These are phyloP conservation scores for Trypanosoma lewisi DNA, from an alignment of 208 protist genomes.

Conservation along the genomic window DNA sequence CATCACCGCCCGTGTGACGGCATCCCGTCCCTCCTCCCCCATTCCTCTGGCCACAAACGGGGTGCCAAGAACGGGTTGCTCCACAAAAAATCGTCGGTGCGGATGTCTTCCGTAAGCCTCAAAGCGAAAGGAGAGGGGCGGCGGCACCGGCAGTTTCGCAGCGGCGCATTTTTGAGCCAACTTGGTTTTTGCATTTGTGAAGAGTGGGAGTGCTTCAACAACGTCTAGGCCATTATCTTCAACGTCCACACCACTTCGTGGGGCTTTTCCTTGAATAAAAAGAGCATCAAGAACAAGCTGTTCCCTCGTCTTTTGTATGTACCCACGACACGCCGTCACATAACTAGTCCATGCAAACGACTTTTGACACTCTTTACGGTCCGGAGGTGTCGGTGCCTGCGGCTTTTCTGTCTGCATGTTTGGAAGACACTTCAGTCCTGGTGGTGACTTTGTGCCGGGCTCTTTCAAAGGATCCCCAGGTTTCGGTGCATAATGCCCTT, in stretches of 20 bases:
- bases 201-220: constrained; percentile 34
- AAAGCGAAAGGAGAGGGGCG: constrained; percentile 37
- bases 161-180: constrained; percentile 34
- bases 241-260: constrained; percentile 28
- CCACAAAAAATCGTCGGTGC: constrained; percentile 39
- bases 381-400: constrained; percentile 9
- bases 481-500: constrained; percentile 29
- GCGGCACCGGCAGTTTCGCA: constrained; percentile 48
- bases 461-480: constrained; percentile 27
- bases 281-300: constrained; percentile 26
- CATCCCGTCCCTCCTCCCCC: constrained; percentile 29
- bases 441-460: constrained; percentile 44
- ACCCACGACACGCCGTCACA: constrained; percentile 26
- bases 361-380: constrained; percentile 23
- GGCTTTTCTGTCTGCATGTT: constrained; percentile 23
- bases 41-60: constrained; percentile 66
- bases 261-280: constrained; percentile 25
- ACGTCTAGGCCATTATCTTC: constrained; percentile 39
- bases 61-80: constrained; percentile 55
- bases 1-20: constrained; percentile 60
- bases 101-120: constrained; percentile 32
- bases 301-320: constrained; percentile 31
- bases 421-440: constrained; percentile 41
- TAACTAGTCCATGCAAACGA: constrained; percentile 32
- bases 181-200: constrained; percentile 26